Conservation (phyloP, 2,329 filamentous ascomycete genomes). For the Tolypocladium guangdongense region DNA sequence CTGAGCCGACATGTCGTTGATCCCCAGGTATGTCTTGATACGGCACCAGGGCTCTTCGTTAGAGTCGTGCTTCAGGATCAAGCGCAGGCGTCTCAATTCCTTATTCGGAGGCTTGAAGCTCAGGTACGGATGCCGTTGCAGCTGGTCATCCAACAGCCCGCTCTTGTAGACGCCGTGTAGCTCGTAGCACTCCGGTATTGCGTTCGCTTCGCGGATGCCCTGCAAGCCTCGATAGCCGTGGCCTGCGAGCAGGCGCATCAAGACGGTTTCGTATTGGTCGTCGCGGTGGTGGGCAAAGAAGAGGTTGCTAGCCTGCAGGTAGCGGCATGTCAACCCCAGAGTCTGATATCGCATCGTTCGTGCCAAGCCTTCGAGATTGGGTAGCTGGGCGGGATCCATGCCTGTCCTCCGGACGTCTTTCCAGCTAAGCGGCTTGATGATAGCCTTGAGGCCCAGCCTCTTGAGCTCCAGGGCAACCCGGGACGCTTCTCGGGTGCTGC, state of each 20-base stretch:
- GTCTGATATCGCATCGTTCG: slow-evolving; percentile 62
- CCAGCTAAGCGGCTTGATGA: slow-evolving; percentile 34
- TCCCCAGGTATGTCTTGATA: slow-evolving; percentile 6
- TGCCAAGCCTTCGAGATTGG: slow-evolving; percentile 68
- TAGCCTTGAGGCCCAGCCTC: slow-evolving; percentile 23
- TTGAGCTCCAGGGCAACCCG: slow-evolving; percentile 29
- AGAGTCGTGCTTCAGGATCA: slow-evolving; percentile 16
- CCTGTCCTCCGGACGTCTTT: slow-evolving; percentile 17
- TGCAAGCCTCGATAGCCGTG: slow-evolving; percentile 60
- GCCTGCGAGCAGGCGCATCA: slow-evolving; percentile 63
- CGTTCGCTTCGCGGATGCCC: slow-evolving; percentile 53
- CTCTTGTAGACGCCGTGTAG: slow-evolving; percentile 62
- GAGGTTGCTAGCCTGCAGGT: slow-evolving; percentile 43
- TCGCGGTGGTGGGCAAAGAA: slow-evolving; percentile 81
- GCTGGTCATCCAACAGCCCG: slow-evolving; percentile 41
- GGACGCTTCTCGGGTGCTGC: slow-evolving; percentile 40
- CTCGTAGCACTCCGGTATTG: slow-evolving; percentile 77
- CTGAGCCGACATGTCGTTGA: slow-evolving; percentile 11
- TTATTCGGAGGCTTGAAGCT: slow-evolving; percentile 21
- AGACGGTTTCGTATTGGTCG: slow-evolving; percentile 81
- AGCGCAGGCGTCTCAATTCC: slow-evolving; percentile 18
- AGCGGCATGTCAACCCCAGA: slow-evolving; percentile 51
- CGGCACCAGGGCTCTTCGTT: slow-evolving; percentile 10
- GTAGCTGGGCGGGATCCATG: slow-evolving; percentile 24
- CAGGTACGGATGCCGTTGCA: slow-evolving; percentile 21